phyloP scores from a whole-genome alignment of 2,329 filamentous ascomycete genomes.

The Epichloe hybrida region DNA sequence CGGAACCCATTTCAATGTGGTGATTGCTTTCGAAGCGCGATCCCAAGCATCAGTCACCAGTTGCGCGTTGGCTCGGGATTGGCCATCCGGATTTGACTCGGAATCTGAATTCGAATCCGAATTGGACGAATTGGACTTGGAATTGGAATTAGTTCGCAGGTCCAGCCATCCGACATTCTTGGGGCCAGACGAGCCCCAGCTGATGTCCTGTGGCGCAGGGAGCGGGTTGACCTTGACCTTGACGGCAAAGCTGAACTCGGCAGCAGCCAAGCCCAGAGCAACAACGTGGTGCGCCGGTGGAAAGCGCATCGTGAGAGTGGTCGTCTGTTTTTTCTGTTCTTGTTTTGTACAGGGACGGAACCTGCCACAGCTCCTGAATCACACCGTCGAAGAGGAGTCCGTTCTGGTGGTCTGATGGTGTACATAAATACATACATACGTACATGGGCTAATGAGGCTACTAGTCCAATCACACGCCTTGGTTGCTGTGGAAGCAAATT shows the following conservation, averaged over 20 bases:
- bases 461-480: too few species aligned
- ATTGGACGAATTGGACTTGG: not conserved
- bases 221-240: conserved; percentile 15
- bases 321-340: not conserved
- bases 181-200: conserved; percentile 13
- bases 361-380: too few species aligned
- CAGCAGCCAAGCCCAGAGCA: conserved; percentile 1
- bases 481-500: too few species aligned
- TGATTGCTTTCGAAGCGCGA: conserved; percentile 34
- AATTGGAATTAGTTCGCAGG: conserved; percentile 8
- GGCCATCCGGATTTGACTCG: not conserved
- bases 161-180: conserved; percentile 8
- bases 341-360: not conserved
- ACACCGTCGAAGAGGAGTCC: too few species aligned
- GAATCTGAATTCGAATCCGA: conserved; percentile 1
- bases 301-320: not conserved
- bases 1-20: conserved; percentile 38
- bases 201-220: conserved; percentile 13
- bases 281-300: not conserved
- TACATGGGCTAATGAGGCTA: too few species aligned
- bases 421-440: too few species aligned
- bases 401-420: too few species aligned
- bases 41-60: conserved; percentile 33
- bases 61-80: conserved; percentile 2
- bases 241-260: conserved; percentile 4